Conservation (phyloP, 2,329 filamentous ascomycete species). For the Canariomyces notabilis region DNA sequence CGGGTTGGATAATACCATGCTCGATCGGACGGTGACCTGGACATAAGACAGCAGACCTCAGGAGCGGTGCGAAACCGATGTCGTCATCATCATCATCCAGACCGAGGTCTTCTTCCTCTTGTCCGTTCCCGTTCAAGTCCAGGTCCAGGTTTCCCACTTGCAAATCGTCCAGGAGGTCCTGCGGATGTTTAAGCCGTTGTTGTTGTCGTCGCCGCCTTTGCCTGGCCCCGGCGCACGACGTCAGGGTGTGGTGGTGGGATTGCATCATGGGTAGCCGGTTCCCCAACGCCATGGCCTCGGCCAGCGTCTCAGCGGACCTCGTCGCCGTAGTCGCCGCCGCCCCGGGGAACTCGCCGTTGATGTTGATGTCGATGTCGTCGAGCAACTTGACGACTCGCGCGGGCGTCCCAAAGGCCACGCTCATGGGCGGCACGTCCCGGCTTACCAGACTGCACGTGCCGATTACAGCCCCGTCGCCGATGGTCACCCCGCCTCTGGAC, state of each 20-base stretch:
- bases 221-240: neutral
- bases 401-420: conserved; percentile 27
- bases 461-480: conserved; percentile 29
- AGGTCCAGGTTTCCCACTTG: conserved; percentile 6
- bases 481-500: conserved; percentile 27
- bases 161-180: neutral
- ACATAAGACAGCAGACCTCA: no score
- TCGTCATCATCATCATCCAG: no score
- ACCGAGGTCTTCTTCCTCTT: no score
- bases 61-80: no score
- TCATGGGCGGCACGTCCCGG: conserved; percentile 25
- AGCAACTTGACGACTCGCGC: conserved; percentile 22
- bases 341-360: neutral
- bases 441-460: conserved; percentile 29
- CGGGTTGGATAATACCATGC: neutral
- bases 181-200: neutral
- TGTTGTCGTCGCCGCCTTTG: neutral
- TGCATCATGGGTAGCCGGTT: conserved; percentile 13
- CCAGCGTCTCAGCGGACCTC: no score
- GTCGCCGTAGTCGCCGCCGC: neutral
- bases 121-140: neutral
- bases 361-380: conserved; percentile 9
- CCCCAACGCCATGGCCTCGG: conserved; percentile 15
- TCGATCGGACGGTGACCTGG: neutral
- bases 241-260: no score